Evolutionary conservation across 176 grass and related monocot genomes (phyloP), one percentile per base, ranked within the genome.

Genomic region (Eragrostis curvula): DNA sequence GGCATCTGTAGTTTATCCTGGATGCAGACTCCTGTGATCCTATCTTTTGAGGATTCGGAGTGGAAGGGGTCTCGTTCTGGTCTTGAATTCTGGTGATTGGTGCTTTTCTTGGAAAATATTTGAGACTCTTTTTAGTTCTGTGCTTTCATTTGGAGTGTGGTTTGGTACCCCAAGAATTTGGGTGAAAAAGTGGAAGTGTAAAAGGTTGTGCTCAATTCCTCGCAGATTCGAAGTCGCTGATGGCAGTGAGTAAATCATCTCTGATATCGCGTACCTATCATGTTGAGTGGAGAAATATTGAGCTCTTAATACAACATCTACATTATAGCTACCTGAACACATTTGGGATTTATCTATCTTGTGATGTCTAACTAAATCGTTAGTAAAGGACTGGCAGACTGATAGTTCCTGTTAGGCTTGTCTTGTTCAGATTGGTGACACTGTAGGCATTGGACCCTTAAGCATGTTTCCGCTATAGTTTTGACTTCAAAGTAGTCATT

Each of bases 181-280:
- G 66, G 12, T 49, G 21, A 71, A 51, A 88, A 56, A 72, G 36
- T 78, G 63, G 12, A 57, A 9, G 81, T 71, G 47, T 45, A 49
- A 1, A 9, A 44, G 61, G 59, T 11, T 36, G 29, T 61, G 27
- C 7, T 47, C 63, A 30, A 36, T 1, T 7, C 29, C 21, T 63
- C 2, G 0, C 44, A 16, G 53, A 77, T 52, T 85, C 50, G 7
- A 77, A 82, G 68, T 30, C 46, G 47, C 62, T 12, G 63, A 94
- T 94, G 92, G 73, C 84, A 30, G 92, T 94, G 57, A 94, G 92
- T 91, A 70, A 73, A 71, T 43, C 20, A 16, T 87, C 46, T 82
- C 58, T 53, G 21, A 61, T 70, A 53, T 20, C 2, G 68, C 29
- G 10, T 60, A 67, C 48, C 16, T 79, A 50, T n/a, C 40, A 73